A percentile compares a stretch with the other conserved stretches of the same genome.
Evolutionary conservation across 2,329 filamentous ascomycete species (phyloP).

Genomic region (Xylaria arbuscula): DNA sequence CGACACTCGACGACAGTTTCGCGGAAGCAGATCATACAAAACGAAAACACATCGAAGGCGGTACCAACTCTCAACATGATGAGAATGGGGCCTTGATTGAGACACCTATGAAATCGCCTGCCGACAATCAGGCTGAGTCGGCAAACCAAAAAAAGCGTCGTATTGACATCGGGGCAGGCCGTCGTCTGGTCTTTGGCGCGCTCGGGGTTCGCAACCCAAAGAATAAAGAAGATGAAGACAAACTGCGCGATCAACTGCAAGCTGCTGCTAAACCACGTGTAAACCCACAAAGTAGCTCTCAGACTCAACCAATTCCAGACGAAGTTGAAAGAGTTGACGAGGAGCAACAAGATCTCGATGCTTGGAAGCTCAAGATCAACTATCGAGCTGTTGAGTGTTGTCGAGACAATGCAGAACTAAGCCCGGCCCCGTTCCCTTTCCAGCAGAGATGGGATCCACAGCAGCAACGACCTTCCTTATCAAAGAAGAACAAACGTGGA

Average conservation of each 20-base stretch:
- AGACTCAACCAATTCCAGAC: slow-evolving; percentile 39
- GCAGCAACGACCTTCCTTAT: slow-evolving; percentile 62
- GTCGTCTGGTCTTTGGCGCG: slow-evolving; percentile 77
- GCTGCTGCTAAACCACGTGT: slow-evolving; percentile 60
- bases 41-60: slow-evolving; percentile 41
- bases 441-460: slow-evolving; percentile 88
- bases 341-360: slow-evolving; percentile 65
- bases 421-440: slow-evolving; percentile 88
- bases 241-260: slow-evolving; percentile 69
- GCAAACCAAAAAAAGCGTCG: slow-evolving; percentile 50
- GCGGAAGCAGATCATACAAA: slow-evolving; percentile 35
- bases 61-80: background rate
- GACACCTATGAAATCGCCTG: slow-evolving; percentile 18
- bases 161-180: slow-evolving; percentile 67
- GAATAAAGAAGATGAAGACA: slow-evolving; percentile 74
- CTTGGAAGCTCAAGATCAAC: slow-evolving; percentile 79
- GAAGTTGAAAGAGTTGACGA: slow-evolving; percentile 43
- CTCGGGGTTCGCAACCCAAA: slow-evolving; percentile 77
- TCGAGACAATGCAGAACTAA: slow-evolving; percentile 74
- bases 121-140: slow-evolving; percentile 34
- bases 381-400: slow-evolving; percentile 87
- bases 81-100: slow-evolving; percentile 14
- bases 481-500: slow-evolving; percentile 55
- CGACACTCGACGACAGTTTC: slow-evolving; percentile 18
- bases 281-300: slow-evolving; percentile 50